Percentiles rank a stretch among this genome's conserved stretches.
Conservation (phyloP, 768 basidiomycete species). For the Rhodotorula toruloides region DNA sequence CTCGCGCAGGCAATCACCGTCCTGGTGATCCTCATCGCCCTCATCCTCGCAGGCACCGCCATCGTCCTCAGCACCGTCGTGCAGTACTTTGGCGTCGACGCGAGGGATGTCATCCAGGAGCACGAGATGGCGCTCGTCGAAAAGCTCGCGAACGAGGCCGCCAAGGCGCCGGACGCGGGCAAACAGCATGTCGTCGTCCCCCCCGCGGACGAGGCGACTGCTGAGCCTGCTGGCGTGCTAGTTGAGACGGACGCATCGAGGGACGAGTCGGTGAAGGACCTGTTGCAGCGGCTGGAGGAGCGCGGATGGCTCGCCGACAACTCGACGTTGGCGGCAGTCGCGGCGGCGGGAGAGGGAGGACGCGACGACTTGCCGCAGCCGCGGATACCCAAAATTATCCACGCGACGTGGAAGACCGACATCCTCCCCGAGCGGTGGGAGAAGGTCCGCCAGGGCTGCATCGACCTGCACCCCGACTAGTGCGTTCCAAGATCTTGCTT, state of each 20-base stretch:
- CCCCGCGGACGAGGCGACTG: neutral
- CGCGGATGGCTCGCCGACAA: constrained; percentile 15
- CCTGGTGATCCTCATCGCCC: constrained; percentile 57
- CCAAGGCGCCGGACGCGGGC: neutral
- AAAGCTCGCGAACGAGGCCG: constrained; percentile 4
- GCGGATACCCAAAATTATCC: constrained; percentile 77
- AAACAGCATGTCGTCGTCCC: no score
- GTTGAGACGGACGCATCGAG: neutral
- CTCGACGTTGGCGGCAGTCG: constrained; percentile 1
- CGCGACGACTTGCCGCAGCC: neutral
- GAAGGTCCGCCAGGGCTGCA: constrained; percentile 71
- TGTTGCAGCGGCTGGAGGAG: constrained; percentile 21
- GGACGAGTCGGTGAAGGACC: constrained; percentile 18
- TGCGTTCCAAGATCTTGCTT: constrained; percentile 51
- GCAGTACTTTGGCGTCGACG: constrained; percentile 42
- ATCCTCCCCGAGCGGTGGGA: constrained; percentile 76
- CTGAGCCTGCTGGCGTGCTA: neutral
- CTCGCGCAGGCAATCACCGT: constrained; percentile 30
- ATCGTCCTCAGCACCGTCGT: constrained; percentile 85
- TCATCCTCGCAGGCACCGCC: constrained; percentile 80
- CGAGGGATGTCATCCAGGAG: constrained; percentile 36
- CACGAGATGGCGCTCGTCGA: constrained; percentile 37
- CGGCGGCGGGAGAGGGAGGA: neutral
- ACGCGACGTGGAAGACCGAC: constrained; percentile 98
- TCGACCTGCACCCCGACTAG: constrained; percentile 94